Evolutionary conservation across 257 asterid species (phyloP).

Genomic region (Solanum pinnatisectum): DNA sequence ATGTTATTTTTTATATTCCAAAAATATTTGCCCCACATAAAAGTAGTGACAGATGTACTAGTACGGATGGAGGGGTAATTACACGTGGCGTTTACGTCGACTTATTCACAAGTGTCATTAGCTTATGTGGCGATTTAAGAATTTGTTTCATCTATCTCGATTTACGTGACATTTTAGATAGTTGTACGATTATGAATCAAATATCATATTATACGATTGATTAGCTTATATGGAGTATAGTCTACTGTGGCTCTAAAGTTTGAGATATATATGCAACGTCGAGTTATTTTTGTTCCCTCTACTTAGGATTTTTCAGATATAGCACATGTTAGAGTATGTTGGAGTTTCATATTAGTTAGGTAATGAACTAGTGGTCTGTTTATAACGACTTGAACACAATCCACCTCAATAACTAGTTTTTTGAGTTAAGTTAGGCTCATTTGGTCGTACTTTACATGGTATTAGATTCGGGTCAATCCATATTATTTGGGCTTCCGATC

Average conservation of each 20-base stretch:
- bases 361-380: not conserved
- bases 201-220: not conserved
- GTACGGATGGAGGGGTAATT: not conserved
- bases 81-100: not conserved
- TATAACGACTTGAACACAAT: not conserved
- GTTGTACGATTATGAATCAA: not conserved
- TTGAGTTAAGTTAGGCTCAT: not conserved
- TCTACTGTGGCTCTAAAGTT: not conserved
- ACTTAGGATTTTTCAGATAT: not conserved
- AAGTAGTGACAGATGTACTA: not conserved
- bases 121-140: not conserved
- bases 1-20: slow-evolving; percentile 3
- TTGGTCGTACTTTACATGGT: not conserved
- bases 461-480: not conserved
- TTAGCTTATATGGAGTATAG: not conserved
- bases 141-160: not conserved
- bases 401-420: not conserved
- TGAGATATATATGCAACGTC: not conserved
- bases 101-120: not conserved
- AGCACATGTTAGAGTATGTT: not conserved
- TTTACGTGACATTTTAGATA: not conserved
- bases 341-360: not conserved
- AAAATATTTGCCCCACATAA: not conserved
- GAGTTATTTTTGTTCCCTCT: not conserved
- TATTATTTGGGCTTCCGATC: not conserved